These are phyloP conservation scores for Takakia lepidozioides DNA, from an alignment of 225 moss, liverwort and hornwort species.

Conservation along the genomic window DNA sequence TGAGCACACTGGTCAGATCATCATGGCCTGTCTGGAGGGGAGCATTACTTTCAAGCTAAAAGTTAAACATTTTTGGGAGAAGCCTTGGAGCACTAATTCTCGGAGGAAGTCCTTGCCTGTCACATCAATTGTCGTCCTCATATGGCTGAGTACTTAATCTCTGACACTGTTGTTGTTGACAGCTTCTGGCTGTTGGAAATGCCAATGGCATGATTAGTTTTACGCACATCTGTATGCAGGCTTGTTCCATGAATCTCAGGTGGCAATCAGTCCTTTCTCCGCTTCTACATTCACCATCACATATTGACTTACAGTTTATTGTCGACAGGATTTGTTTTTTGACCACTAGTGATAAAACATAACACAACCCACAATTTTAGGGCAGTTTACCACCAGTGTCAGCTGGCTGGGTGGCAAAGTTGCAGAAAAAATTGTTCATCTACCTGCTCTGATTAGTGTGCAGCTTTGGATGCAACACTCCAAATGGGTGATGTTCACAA, in stretches of 20 bases:
- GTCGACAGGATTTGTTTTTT: not conserved
- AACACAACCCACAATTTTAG: too few relatives aligned
- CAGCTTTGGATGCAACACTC: too few relatives aligned
- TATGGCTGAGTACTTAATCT: too few relatives aligned
- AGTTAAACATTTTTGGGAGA: not conserved
- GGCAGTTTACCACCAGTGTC: too few relatives aligned
- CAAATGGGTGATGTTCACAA: too few relatives aligned
- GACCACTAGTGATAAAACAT: not conserved
- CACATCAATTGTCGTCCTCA: too few relatives aligned
- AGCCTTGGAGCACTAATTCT: too few relatives aligned
- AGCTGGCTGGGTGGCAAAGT: too few relatives aligned
- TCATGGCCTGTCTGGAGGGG: not conserved
- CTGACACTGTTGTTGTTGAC: conserved; percentile 4
- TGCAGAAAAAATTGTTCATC: not conserved
- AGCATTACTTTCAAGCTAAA: not conserved
- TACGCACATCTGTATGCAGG: conserved; percentile 76
- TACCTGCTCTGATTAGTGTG: too few relatives aligned
- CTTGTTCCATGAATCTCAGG: conserved; percentile 77
- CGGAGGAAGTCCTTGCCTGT: too few relatives aligned
- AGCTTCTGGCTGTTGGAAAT: conserved; percentile 40
- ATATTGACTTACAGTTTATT: not conserved
- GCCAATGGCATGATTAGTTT: conserved; percentile 61
- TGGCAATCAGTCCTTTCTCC: too few relatives aligned
- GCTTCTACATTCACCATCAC: conserved; percentile 2
- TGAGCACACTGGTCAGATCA: too few relatives aligned